Evolutionary conservation across 768 basidiomycete species (phyloP), one percentile per base, ranked within the genome.

Genomic region (Leucosporidium scottii): DNA sequence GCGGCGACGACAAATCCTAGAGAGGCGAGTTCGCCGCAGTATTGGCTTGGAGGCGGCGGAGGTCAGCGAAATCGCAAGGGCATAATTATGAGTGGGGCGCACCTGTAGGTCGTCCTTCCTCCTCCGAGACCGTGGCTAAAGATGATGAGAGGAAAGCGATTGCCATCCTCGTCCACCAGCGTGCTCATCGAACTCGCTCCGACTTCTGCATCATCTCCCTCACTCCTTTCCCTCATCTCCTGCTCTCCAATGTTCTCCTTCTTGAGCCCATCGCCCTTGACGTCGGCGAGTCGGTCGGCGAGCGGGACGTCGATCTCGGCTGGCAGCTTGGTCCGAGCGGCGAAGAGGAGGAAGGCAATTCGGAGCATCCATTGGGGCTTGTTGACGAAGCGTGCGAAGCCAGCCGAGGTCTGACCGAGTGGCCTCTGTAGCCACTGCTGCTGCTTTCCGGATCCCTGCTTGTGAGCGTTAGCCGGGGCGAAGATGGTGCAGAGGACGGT

Each of bases 1-100:
- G 89, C 87, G 54, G 91, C 81, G 4, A 94, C 90, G 7, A 93
- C 85, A 67, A 83, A 86, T 3, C 92, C 92, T 48, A 86, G 82
- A 6, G 88, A 84, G 5, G 91, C 92, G 27, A 93, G 76, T 28
- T 83, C 82, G 3, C 83, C 81, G 75, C 90, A 91, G 66, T 88
- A 77, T 76, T 90, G 87, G 67, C 61, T 27, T 23, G 91, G 91
- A 1, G 85, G 83, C 0, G 85, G 88, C 27, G 85, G 80, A 53
- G 83, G 85, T 6, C 90, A 90, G 25, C 85, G 47, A 18, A 30
- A 17, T 17, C 31, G 10, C 12, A 28, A 44, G 15, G 3, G 3
- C 17, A 28, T 57, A 3, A 57, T 9, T 8, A 12, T 3, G 3
- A 4, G 20, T 30, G 3, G n/a, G 30, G 31, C 55, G 34, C 30